Base-by-base conservation (phyloP, 169 alveolate species). In the Ichthyophthirius multifiliis region DNA sequence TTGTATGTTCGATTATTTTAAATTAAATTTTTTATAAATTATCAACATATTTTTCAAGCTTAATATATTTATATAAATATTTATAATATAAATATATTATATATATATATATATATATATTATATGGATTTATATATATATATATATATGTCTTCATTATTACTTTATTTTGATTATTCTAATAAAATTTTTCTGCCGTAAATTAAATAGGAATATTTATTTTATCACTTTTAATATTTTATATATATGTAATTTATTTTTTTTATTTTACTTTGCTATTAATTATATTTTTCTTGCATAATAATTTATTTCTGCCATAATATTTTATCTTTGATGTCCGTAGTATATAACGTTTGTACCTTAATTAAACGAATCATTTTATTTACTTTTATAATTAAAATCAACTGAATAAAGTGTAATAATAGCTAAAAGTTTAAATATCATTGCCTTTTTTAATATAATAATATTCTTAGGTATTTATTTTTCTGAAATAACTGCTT, bases 401-500 rank as follows among this genome's bases (percentile, higher is more conserved):
- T 71, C 76, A 7, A 74, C 71, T n/a, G 74, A 74, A 71, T 45
- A 55, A 2, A 81, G 55, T 5, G 55, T 16, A 7, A 39, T 48
- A 18, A 81, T 30, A 4, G 62, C 32, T 1, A 73, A 2, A 41
- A 81, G 37, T 6, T 71, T 43, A 81, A 81, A 71, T 39, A 65
- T 48, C 0, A 81, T 73, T 35, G 80, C 43, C 73, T 71, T 73
- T 48, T 81, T 74, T n/a, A 81, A 37, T 1, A 71, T 65, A 23
- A 45, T 13, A 1, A 81, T 73, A 20, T 46, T 23, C 27, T 81
- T 71, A 15, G 86, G 86, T 32, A 46, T 76, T 18, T 76, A 71
- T 55, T 81, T 81, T 20, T 81, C 86, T 41, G 74, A 37, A 1
- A 81, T 81, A 37, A 48, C 34, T 0, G 82, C 79, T 62, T 81